Conservation (phyloP, 2,329 filamentous ascomycete species). For the Nothopassalora personata region DNA sequence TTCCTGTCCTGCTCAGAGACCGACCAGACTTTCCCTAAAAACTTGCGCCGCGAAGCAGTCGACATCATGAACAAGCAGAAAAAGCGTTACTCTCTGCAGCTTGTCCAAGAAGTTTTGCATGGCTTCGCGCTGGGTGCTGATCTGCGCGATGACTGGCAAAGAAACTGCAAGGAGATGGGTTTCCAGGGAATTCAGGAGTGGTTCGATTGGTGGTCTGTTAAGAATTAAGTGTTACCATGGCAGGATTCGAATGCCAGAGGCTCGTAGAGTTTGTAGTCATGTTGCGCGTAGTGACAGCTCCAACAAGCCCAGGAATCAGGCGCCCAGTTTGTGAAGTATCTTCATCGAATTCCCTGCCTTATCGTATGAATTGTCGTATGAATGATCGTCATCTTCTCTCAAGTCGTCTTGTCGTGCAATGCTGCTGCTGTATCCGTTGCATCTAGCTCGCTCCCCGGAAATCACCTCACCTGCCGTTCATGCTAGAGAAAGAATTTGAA, state of each 20-base stretch:
- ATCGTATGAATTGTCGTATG: not conserved
- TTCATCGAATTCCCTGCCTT: not conserved
- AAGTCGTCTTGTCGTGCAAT: not conserved
- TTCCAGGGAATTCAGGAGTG: constrained; percentile 24
- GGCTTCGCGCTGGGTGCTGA: constrained; percentile 29
- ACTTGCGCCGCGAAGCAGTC: constrained; percentile 34
- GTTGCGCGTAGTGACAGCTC: not conserved
- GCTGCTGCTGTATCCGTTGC: not conserved
- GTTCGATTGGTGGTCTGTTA: constrained; percentile 8
- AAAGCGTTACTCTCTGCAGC: constrained; percentile 29
- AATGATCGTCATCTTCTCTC: not conserved
- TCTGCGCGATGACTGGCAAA: constrained; percentile 36
- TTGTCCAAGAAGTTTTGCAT: constrained; percentile 27
- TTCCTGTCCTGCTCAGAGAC: constrained; percentile 42
- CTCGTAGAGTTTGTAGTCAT: not conserved
- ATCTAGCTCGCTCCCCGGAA: not conserved
- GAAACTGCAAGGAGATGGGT: constrained; percentile 27
- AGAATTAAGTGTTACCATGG: not conserved
- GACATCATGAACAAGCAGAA: constrained; percentile 37
- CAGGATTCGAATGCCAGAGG: not conserved
- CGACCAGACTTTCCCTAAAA: constrained; percentile 39
- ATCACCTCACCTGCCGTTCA: not conserved
- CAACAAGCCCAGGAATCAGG: not conserved
- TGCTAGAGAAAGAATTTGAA: not conserved
- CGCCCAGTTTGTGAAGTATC: not conserved